Evolutionary conservation across 1,284 basidiomycete species (phyloP), one percentile per base, ranked within the genome.

Genomic region (Mycosarcoma maydis): DNA sequence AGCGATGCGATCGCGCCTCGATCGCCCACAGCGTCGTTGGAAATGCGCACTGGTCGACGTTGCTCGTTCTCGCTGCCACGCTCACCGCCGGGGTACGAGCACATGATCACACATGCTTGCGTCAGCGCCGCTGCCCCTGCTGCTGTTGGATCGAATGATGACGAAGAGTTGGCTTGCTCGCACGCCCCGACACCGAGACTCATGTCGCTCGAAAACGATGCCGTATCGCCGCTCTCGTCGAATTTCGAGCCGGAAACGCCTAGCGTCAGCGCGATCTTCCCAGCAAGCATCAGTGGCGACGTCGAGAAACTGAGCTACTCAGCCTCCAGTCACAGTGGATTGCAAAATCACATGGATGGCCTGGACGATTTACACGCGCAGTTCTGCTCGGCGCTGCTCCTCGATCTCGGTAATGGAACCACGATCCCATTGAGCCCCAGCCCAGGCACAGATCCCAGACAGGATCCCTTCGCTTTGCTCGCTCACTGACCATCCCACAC

Each of bases 341-440:
- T n/a, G n/a, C n/a, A n/a, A 26, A 23, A 23, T 7, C 22, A 42
- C 23, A 20, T 23, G 17, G 24, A 19, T 19, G 27, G 39, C 19
- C 43, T 8, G 6, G 64, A 57, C 3, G 57, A 56, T 38, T 34
- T 61, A 33, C 49, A 55, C 24, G 57, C 19, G 6, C 59, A 69
- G 27, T 59, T 69, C 24, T 61, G 59, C 27, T 59, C 55, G 16
- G 66, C 48, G 17, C 27, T 69, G 8, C 17, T 59, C 26, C 17
- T 64, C 13, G 66, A 69, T 45, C 11, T 69, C 3, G 59, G 66
- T 8, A 46, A 69, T 41, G 65, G 65, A 0, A 57, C 33, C 4
- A 46, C 65, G 11, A 54, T 68, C 10, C 56, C 57, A 7, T 23
- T 67, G 23, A 44, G 51, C 16, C 47, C 43, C 7, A 67, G 64